Base-by-base conservation (phyloP, 2,329 filamentous ascomycete genomes). In the Phialophora expanda region DNA sequence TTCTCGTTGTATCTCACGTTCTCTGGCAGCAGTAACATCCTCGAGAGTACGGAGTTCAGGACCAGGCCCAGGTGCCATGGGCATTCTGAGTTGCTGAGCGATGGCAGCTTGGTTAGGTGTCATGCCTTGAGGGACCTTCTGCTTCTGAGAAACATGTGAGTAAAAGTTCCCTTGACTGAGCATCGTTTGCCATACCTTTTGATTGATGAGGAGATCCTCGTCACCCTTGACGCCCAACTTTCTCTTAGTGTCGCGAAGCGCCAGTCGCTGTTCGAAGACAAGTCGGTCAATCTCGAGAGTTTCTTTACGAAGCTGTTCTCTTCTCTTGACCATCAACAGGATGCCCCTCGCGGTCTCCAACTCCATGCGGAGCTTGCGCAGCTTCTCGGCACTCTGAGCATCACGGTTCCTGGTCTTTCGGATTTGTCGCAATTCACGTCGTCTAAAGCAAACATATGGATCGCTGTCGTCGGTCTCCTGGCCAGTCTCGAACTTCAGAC, bases 381-480 rank as follows among this genome's bases (percentile, higher is more conserved):
- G 85, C 78, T 97, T 97, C 76, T 99, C 95, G 62, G 91, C 92
- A 73, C 94, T 92, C 79, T 97, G 94, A 41, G 92, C 92, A 81
- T 99, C 95, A 75, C 95, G 89, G 72, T 92, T 92, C 75, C 95
- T 87, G 44, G 95, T 99, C 81, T 98, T 99, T 73, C 95, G 90
- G 57, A 93, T 94, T 77, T 96, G 92, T 65, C 95, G 90, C 55
- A 96, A 91, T 79, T 99, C 95, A 70, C 95, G 91, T 73, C 95
- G 89, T 76, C 95, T 88, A 86, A 99, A 99, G 80, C 95, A 99
- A 74, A 99, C 93, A 80, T 97, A 99, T 56, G 95, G 95, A 79
- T 99, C 95, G 73, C 91, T 88, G 76, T 99, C 95, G 78, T 99
- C 95, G 67, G 90, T 96, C 71, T 98, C 94, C 76, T 92, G 90